Evolutionary conservation across 2,329 filamentous ascomycete species (phyloP), one percentile per base, ranked within the genome.

Genomic region (Pseudogymnoascus sp.): DNA sequence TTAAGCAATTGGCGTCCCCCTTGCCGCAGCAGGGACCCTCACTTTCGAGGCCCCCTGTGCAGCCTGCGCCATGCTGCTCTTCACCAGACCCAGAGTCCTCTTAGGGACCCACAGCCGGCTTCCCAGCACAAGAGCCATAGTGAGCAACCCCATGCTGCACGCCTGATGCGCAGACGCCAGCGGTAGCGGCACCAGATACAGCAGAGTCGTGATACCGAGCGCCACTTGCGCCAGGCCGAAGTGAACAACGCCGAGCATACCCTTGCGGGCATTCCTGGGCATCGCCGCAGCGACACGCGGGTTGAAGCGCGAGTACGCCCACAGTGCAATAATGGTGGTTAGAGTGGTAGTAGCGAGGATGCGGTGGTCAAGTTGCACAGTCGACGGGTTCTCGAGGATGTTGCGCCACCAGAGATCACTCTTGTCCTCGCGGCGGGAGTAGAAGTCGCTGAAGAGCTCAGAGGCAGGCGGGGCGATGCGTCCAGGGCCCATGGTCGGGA

Each of bases 341-440:
- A 96, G 96, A 0, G 93, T 96, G 14, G 91, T 92, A 55, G 88
- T 91, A 63, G 94, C 95, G 37, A 97, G 82, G 69, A 96, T 90
- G 49, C 95, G 88, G 79, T 99, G 94, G 76, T 99, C 91, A 49
- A 99, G 84, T 78, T 99, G 95, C 2, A 97, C 95, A 26, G 95
- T 84, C 14, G 90, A 92, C 3, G 94, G 95, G 78, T 99, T 99
- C 80, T 97, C 94, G 35, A 97, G 87, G 81, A 95, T 89, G 77
- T 99, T 99, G 71, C 94, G 87, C 94, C 94, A 99, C 86, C 89
- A 92, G 16, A 97, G 80, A 71, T 99, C 95, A 11, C 86, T 87
- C 43, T 83, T 80, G 73, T 96, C 91, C 41, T 87, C 81, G 63
- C 83, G 84, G 70, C 92, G 89, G 63, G 86, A 88, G 82, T 97